Conservation (phyloP, 2,329 filamentous ascomycete species). For the Penicillium sp. region DNA sequence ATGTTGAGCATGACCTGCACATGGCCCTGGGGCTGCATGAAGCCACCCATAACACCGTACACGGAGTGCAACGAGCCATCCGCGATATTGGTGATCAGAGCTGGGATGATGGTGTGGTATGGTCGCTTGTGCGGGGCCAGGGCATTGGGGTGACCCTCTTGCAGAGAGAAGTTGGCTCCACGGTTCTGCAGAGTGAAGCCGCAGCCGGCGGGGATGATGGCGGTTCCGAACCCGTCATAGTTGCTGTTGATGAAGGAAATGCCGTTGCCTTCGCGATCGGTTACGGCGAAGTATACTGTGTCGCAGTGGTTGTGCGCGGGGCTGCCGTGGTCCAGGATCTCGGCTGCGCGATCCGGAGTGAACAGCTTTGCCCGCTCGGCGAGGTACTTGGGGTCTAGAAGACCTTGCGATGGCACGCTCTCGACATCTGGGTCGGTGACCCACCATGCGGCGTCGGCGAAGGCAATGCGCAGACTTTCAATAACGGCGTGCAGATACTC, state of each 20-base stretch:
- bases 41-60: slow-evolving; percentile 96
- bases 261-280: slow-evolving; percentile 81
- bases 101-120: slow-evolving; percentile 97
- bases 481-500: slow-evolving; percentile 83
- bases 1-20: slow-evolving; percentile 91
- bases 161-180: slow-evolving; percentile 79
- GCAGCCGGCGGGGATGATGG: slow-evolving; percentile 79
- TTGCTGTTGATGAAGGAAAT: slow-evolving; percentile 97
- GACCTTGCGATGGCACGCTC: slow-evolving; percentile 67
- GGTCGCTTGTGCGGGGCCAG: slow-evolving; percentile 82
- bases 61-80: slow-evolving; percentile 79
- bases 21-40: slow-evolving; percentile 97
- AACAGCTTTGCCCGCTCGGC: slow-evolving; percentile 68
- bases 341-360: slow-evolving; percentile 53
- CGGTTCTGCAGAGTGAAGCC: slow-evolving; percentile 96
- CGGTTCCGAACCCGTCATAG: slow-evolving; percentile 82
- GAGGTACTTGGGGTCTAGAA: slow-evolving; percentile 75
- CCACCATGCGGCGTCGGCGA: slow-evolving; percentile 88
- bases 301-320: slow-evolving; percentile 84
- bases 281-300: slow-evolving; percentile 90
- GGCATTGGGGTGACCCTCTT: slow-evolving; percentile 71
- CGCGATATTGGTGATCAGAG: slow-evolving; percentile 74
- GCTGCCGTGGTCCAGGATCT: slow-evolving; percentile 68
- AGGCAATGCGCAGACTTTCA: slow-evolving; percentile 83
- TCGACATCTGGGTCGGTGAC: slow-evolving; percentile 72